Evolutionary conservation across 2,329 filamentous ascomycete species (phyloP), one percentile per base, ranked within the genome.

Genomic region (Gremmenia infestans): DNA sequence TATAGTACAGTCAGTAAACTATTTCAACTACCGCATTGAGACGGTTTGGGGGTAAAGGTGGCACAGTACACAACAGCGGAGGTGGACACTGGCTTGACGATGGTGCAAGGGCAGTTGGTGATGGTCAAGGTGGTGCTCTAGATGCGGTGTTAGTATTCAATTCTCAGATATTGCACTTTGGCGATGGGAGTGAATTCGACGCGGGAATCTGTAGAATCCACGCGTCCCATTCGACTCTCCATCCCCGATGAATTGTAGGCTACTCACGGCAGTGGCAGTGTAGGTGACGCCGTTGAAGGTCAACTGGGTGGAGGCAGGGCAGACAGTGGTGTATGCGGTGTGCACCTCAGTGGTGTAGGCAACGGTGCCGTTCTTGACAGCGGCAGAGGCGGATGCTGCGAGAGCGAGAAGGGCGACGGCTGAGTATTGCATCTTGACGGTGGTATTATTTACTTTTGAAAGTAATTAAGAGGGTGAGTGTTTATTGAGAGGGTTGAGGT

Each of bases 321-420:
- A 83, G 72, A 74, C 79, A 58, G 78, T 68, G 60, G 76, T 76
- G 61, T 74, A 76, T 45, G 77, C 72, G 58, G 70, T 80, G 59
- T 79, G 74, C 59, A 79, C 70, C 64, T 79, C 73, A 59, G 77
- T 79, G 67, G 72, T 69, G 72, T 78, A 78, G 76, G 55, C 55
- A 68, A 78, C 70, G 66, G 75, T 77, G 43, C 53, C 50, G 54
- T 65, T 66, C 35, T 22, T 52, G 53, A 37, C 28, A 12, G 40
- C 15, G 35, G 68, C 65, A n/a, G 60, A 52, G 49, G 64, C 69
- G 52, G 67, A 50, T 45, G 64, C 69, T 54, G 64, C 68, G 54
- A 66, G 63, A 62, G 70, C 70, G 62, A 68, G 50, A 65, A 69
- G 43, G 63, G 71, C 64, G 57, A 66, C 60, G 53, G 65, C 57